Base-by-base conservation (phyloP, 345 rosid species). In the Salix exigua region DNA sequence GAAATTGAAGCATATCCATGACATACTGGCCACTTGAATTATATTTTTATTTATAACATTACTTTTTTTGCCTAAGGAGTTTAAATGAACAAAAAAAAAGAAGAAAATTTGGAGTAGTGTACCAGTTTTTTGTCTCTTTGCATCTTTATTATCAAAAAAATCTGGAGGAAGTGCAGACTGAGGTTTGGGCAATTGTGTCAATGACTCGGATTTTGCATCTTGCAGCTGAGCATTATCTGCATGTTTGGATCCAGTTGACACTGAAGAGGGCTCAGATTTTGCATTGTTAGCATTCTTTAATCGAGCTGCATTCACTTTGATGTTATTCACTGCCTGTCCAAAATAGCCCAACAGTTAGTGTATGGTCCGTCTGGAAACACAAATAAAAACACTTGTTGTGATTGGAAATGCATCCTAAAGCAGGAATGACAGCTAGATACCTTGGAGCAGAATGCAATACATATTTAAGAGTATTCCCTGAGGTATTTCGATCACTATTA, bases 221-320 rank as follows among this genome's bases (percentile, higher is more conserved):
- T 74, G 80, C 44, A 80, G 44, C 21, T 73, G 75, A 18, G 67
- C 72, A 50, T 48, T 25, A 37, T 46, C 28, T 44, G 74, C 67
- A 67, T 73, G 77, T 61, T 75, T 76, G 62, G 79, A 67, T 77
- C 67, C 72, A 25, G 74, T 58, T 31, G 74, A 69, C 68, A 78
- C 77, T 2, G 38, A 9, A 6, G 23, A 18, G 2, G 78, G 26
- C 31, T 73, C 83, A 4, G 76, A 25, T 63, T 79, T 79, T 11
- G 61, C 74, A 71, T 38, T 83, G 75, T 66, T 81, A 64, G 64
- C 66, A 8, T 77, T 80, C 33, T 79, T 77, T 16, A 17, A 61
- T 28, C 83, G 88, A 19, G 87, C 85, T 61, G 92, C 96, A 84
- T 86, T 90, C 76, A 91, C 93, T 84, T 86, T 93, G 31, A 89